A percentile compares a stretch with the other conserved stretches of the same genome.
Evolutionary conservation across 768 basidiomycete genomes (phyloP).

Genomic region (Serendipita sp.): DNA sequence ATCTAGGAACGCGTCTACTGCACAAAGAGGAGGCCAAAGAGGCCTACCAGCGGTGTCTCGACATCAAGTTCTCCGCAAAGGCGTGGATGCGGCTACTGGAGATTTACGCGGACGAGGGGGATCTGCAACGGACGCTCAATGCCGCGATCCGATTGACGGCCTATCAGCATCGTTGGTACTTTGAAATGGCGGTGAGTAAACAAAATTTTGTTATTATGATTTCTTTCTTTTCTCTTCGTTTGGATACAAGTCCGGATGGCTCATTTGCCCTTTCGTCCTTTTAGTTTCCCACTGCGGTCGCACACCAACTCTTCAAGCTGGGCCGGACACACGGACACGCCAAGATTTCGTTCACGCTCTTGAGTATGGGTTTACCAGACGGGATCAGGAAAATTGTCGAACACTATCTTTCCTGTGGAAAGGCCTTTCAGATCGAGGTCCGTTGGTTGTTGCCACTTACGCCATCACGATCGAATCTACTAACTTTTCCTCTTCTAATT

Average conservation of each 20-base stretch:
- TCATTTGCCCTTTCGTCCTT: no score
- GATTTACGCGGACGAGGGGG: slow-evolving; percentile 93
- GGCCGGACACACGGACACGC: slow-evolving; percentile 85
- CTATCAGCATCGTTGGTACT: slow-evolving; percentile 46
- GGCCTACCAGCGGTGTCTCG: slow-evolving; percentile 88
- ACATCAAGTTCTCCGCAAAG: slow-evolving; percentile 74
- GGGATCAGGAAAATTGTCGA: slow-evolving; percentile 87
- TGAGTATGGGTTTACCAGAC: slow-evolving; percentile 89
- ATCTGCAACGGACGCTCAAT: slow-evolving; percentile 79
- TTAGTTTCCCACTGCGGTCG: slow-evolving; percentile 83
- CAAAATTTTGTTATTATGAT: background rate
- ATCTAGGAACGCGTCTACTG: slow-evolving; percentile 80
- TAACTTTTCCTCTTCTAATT: no score
- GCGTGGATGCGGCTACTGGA: slow-evolving; percentile 91
- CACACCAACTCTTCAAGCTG: slow-evolving; percentile 82
- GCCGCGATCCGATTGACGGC: slow-evolving; percentile 85
- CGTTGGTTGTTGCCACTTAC: background rate
- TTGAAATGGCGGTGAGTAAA: background rate
- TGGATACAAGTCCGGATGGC: background rate
- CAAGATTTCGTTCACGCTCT: slow-evolving; percentile 82
- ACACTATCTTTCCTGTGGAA: slow-evolving; percentile 76
- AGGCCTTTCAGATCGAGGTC: slow-evolving; percentile 71
- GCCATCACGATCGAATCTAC: no score
- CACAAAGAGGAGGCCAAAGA: slow-evolving; percentile 99
- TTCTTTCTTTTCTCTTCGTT: background rate